These are phyloP conservation scores for Fraxinus platypoda DNA, from an alignment of 305 asterid species.

Conservation along the genomic window DNA sequence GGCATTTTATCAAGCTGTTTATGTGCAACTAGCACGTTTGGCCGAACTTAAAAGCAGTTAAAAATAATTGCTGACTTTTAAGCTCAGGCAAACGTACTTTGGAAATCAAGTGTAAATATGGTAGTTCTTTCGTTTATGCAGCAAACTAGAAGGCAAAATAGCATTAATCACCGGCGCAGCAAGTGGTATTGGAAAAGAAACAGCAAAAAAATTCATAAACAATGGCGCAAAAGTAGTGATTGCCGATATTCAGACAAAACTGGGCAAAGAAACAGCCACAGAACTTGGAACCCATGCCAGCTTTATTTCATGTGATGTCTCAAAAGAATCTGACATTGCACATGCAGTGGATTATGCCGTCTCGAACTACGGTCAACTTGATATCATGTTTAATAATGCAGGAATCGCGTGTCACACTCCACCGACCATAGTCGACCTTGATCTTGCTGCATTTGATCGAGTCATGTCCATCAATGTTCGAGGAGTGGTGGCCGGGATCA, in stretches of 20 bases:
- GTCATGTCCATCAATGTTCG: slow-evolving; percentile 73
- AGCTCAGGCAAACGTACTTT: not conserved
- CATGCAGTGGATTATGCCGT: slow-evolving; percentile 61
- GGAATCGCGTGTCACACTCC: slow-evolving; percentile 83
- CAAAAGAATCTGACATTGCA: slow-evolving; percentile 60
- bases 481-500: slow-evolving; percentile 67
- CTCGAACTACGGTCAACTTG: slow-evolving; percentile 56
- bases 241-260: slow-evolving; percentile 49
- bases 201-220: slow-evolving; percentile 62
- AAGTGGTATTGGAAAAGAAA: slow-evolving; percentile 74
- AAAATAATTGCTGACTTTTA: not conserved
- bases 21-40: not conserved
- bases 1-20: not conserved
- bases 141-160: slow-evolving; percentile 75
- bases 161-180: slow-evolving; percentile 87
- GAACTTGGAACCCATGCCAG: slow-evolving; percentile 64
- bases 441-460: slow-evolving; percentile 54
- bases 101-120: not conserved
- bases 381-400: slow-evolving; percentile 86
- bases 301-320: slow-evolving; percentile 64
- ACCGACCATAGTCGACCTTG: slow-evolving; percentile 57
- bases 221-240: slow-evolving; percentile 77
- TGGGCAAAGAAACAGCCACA: slow-evolving; percentile 47
- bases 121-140: slow-evolving; percentile 13
- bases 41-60: not conserved